Evolutionary conservation across 2,329 filamentous ascomycete genomes (phyloP), one percentile per base, ranked within the genome.

Genomic region (Rhytidhysteron rufulum): DNA sequence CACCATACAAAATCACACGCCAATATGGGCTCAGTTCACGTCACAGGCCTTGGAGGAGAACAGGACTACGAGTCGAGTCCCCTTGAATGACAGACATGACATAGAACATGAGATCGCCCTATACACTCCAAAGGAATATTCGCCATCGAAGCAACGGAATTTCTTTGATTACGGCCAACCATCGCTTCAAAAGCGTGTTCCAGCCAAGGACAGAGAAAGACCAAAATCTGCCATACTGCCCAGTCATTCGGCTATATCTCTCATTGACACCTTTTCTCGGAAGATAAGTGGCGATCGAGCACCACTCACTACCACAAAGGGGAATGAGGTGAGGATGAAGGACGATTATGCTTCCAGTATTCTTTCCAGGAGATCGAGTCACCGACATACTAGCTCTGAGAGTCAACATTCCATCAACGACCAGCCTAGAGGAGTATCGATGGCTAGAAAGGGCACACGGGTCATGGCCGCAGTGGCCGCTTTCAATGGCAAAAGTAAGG

Each of bases 1-100:
- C 30, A 66, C 70, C 36, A 56, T 67, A 17, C 54, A 53, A 6
- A 50, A 66, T 8, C 73, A 78, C 15, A 81, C 85, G 2, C 88
- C 90, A 18, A 89, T 91, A 41, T 95, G 87, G 73, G 80, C 86
- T 11, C 84, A 93, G 55, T 93, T 91, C 59, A 68, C 74, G 41
- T 67, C 68, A 31, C 57, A 62, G 33, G 47, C 50, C 19, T 49
- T 54, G 39, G 51, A 60, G 22, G 57, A 63, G 31, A 46, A 51
- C 39, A 54, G 52, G 2, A 54, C 56, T 20, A 67, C 66, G 3
- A 68, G 66, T 40, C 69, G 68, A 16, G 59, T 74, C 10, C 69
- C 73, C 8, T 59, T 71, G 27, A 66, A 67, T 34, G 68, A 70
- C 43, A 63, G 65, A 27, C 58, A 67, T 27, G 71, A 63, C 25